Evolutionary conservation across 441 rosid species (phyloP).

Genomic region (Populus hybrid): DNA sequence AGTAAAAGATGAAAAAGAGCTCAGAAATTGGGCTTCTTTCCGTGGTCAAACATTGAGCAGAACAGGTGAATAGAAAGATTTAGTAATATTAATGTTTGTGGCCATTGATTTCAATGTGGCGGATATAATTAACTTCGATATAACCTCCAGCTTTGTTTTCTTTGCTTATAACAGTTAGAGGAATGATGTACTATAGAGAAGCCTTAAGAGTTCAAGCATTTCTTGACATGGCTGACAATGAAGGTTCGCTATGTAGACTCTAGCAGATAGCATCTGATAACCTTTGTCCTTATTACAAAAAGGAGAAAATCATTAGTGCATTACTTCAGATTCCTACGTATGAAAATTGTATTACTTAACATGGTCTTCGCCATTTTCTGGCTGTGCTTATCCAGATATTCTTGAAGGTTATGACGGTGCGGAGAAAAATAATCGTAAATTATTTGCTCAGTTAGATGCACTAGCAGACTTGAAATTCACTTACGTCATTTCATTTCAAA

Average conservation of each 20-base stretch:
- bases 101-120: conserved; percentile 1
- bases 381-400: conserved; percentile 56
- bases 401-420: conserved; percentile 79
- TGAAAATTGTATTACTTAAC: conserved; percentile 13
- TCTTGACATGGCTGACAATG: conserved; percentile 78
- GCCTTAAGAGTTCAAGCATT: conserved; percentile 89
- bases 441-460: conserved; percentile 77
- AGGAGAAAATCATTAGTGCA: not conserved
- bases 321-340: not conserved
- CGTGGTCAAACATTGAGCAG: conserved; percentile 96
- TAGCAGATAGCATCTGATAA: conserved; percentile 12
- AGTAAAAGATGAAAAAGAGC: too few relatives aligned
- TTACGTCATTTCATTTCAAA: conserved; percentile 82
- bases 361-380: conserved; percentile 9
- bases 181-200: conserved; percentile 97
- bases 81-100: conserved; percentile 7
- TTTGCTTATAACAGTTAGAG: conserved; percentile 65
- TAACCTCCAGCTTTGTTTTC: conserved; percentile 12
- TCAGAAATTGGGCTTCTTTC: conserved; percentile 93
- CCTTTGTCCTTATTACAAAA: not conserved
- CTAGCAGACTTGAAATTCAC: conserved; percentile 89
- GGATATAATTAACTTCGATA: conserved; percentile 5
- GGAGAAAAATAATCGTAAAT: conserved; percentile 63
- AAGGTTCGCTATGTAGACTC: conserved; percentile 50
- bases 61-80: conserved; percentile 58